A percentile compares a stretch with the other conserved stretches of the same genome.
phyloP scores from a whole-genome alignment of 148 eudicot species.

The Pharnaceum exiguum region DNA sequence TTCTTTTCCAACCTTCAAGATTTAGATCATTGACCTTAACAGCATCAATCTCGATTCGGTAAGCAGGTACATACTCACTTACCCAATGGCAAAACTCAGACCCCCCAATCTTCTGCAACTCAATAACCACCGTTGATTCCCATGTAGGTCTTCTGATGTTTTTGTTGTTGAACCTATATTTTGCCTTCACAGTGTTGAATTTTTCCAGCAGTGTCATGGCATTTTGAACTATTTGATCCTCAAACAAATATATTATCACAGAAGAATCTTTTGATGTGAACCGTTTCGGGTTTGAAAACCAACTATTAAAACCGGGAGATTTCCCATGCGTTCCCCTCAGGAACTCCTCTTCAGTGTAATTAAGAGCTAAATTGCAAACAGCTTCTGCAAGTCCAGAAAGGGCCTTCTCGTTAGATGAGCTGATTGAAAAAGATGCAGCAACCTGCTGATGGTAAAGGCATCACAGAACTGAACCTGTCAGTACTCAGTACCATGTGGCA shows the following conservation, averaged over 20 bases:
- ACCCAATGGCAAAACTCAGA: conserved; percentile 71
- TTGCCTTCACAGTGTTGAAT: conserved; percentile 39
- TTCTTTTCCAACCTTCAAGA: conserved; percentile 66
- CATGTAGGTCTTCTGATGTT: conserved; percentile 38
- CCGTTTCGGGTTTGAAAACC: conserved; percentile 45
- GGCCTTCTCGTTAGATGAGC: conserved; percentile 54
- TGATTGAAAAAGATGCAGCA: conserved; percentile 56
- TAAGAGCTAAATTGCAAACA: conserved; percentile 57
- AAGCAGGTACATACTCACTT: conserved; percentile 66
- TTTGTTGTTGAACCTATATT: conserved; percentile 23
- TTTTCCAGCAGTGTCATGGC: conserved; percentile 53
- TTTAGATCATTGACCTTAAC: conserved; percentile 33
- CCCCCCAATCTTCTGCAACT: conserved; percentile 82
- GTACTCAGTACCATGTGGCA: conserved; percentile 52
- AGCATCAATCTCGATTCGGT: conserved; percentile 62
- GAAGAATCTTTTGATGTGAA: conserved; percentile 61
- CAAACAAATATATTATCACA: conserved; percentile 43
- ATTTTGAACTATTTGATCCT: conserved; percentile 60
- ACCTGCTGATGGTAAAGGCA: conserved; percentile 86
- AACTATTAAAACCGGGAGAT: conserved; percentile 34
- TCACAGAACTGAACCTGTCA: conserved; percentile 63
- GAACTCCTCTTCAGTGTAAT: conserved; percentile 49
- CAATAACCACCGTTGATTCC: conserved; percentile 36
- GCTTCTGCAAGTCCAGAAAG: conserved; percentile 79
- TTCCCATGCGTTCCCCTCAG: conserved; percentile 26